Evolutionary conservation across 164 flowering plant genomes (phyloP).

Genomic region (Amborella trichopoda): DNA sequence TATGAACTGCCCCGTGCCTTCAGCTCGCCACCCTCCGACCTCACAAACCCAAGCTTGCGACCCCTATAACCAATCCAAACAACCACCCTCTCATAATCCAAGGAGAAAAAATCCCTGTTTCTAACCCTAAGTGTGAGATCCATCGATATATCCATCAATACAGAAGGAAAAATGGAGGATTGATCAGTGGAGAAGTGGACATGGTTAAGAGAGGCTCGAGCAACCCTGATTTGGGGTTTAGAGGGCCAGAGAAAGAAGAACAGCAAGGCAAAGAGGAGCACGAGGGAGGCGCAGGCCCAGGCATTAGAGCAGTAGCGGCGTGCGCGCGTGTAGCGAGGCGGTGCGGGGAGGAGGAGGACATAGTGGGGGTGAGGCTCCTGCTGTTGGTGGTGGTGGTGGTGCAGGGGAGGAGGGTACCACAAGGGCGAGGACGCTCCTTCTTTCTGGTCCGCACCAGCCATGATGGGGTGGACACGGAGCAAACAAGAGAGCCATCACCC

Average conservation of each 20-base stretch:
- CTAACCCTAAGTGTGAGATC: constrained; percentile 33
- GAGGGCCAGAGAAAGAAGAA: constrained; percentile 58
- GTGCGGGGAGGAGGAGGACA: too few species aligned
- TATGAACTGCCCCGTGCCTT: constrained; percentile 44
- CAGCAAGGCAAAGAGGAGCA: constrained; percentile 16
- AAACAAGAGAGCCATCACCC: too few species aligned
- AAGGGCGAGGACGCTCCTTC: too few species aligned
- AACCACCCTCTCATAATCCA: constrained; percentile 29
- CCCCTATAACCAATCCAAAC: constrained; percentile 63
- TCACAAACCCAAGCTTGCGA: constrained; percentile 46
- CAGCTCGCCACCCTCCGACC: constrained; percentile 34
- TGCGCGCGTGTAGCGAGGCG: too few species aligned
- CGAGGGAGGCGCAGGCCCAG: too few species aligned
- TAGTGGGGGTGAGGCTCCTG: too few species aligned
- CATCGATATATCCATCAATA: constrained; percentile 43
- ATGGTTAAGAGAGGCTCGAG: constrained; percentile 27
- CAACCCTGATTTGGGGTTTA: constrained; percentile 44
- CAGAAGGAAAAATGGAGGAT: constrained; percentile 8
- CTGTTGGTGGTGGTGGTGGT: too few species aligned
- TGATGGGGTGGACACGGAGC: too few species aligned
- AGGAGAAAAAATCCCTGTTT: constrained; percentile 52
- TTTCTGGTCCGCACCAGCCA: too few species aligned
- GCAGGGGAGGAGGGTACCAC: too few species aligned
- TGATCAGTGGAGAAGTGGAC: constrained; percentile 20
- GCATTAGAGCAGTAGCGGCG: too few species aligned